Evolutionary conservation across 2,329 filamentous ascomycete genomes (phyloP), one percentile per base, ranked within the genome.

Genomic region (Colletotrichum sp.): DNA sequence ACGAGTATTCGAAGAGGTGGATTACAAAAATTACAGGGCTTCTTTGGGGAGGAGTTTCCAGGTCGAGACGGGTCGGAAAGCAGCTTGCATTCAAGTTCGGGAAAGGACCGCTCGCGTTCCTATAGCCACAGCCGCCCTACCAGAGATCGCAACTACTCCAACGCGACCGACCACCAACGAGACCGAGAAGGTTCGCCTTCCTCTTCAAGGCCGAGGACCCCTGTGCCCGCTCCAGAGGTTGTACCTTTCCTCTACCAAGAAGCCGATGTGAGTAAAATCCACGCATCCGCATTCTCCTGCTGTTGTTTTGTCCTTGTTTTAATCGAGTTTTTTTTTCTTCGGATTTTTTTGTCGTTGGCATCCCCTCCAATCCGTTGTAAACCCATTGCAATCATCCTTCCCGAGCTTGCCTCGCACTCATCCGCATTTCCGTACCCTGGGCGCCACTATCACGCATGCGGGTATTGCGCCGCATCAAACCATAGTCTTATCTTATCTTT

Each of bases 201-300:
- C 69, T 92, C 92, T 36, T 96, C 94, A 32, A 90, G 95, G 79
- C 95, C 96, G 64, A 91, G 94, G 80, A 98, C 95, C n/a, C 96
- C 96, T 15, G 89, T 96, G 68, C 95, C 95, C 57, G 95, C 95
- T 15, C 97, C 95, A 81, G 96, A 99, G 85, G 96, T 99, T 74
- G 97, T 98, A 52, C 97, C 97, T n/a, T 99, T 98, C 90, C 90
- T 98, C 77, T 99, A 97, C 83, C 97, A 99, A 85, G 95, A 97
- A 83, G 91, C 91, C 79, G 92, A 95, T 87, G 93, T 95, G 84
- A 88, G 92, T 90, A 78, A 78, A 79, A 12, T n/a, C 9, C 39
- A 57, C 59, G 15, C 34, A 63, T 67, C 72, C 67, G 68, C 52
- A 60, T 32, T n/a, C 26, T 75, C 66, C 44, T 52, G 21, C 18